These are phyloP conservation scores for Kodamaea kaohsiungensis DNA, from an alignment of 805 yeast genomes.

Conservation along the genomic window DNA sequence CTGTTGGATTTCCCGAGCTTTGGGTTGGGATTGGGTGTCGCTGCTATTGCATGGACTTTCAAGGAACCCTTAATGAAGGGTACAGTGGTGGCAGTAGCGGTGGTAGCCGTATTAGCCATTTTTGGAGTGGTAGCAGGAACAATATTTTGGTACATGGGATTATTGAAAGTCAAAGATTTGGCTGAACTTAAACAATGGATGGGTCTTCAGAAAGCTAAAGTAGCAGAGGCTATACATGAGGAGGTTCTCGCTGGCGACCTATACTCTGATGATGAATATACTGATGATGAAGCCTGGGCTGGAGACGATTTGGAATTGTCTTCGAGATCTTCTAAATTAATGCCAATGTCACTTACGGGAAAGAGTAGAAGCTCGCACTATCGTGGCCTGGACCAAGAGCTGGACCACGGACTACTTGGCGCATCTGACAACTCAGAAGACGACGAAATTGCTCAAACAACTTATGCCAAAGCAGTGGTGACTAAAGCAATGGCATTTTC, in stretches of 20 bases:
- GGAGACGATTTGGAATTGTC: too few relatives aligned
- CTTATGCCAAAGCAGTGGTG: too few relatives aligned
- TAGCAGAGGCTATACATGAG: neutral
- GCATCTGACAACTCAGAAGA: too few relatives aligned
- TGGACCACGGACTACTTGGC: too few relatives aligned
- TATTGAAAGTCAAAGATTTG: slow-evolving; percentile 19
- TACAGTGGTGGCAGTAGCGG: slow-evolving; percentile 9
- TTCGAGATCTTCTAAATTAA: too few relatives aligned
- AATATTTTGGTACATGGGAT: slow-evolving; percentile 32
- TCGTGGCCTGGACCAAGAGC: too few relatives aligned
- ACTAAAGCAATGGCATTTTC: too few relatives aligned
- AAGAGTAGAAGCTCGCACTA: too few relatives aligned
- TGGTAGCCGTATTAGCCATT: neutral
- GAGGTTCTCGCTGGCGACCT: neutral
- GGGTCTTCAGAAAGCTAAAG: neutral
- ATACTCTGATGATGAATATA: too few relatives aligned
- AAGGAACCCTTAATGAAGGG: slow-evolving; percentile 23
- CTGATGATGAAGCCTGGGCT: too few relatives aligned
- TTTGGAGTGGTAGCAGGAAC: slow-evolving; percentile 20
- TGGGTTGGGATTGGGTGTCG: slow-evolving; percentile 25
- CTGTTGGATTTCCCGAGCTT: slow-evolving; percentile 30
- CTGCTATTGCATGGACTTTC: slow-evolving; percentile 22
- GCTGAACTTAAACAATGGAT: slow-evolving; percentile 6
- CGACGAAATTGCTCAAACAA: too few relatives aligned
- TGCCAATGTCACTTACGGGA: too few relatives aligned